Conservation (phyloP, 305 asterid species). For the Solanum hybrid region DNA sequence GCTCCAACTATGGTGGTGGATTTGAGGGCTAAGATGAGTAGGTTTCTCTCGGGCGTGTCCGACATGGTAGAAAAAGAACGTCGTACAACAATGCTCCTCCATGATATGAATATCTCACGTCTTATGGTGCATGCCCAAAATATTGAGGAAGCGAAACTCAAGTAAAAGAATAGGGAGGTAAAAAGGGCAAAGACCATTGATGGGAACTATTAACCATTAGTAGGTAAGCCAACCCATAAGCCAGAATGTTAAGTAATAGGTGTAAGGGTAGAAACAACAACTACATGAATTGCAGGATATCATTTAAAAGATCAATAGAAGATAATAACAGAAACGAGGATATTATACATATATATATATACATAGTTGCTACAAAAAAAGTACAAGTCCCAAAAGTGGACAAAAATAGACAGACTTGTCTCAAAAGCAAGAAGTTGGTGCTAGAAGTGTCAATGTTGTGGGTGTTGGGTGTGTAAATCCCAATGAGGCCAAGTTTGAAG, state of each 20-base stretch:
- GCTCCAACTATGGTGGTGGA: not conserved
- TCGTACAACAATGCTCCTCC: not conserved
- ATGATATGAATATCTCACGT: not conserved
- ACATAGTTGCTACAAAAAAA: no score
- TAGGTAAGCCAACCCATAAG: not conserved
- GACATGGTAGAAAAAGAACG: not conserved
- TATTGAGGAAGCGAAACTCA: no score
- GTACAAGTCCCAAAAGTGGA: no score
- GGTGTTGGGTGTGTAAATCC: no score
- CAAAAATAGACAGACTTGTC: no score
- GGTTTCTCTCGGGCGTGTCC: not conserved
- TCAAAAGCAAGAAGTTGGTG: no score
- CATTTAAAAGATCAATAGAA: no score
- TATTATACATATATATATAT: no score
- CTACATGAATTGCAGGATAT: not conserved
- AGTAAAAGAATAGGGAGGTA: not conserved
- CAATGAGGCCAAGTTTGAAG: no score
- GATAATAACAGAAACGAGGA: not conserved
- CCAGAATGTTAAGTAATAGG: no score
- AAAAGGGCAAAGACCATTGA: not conserved
- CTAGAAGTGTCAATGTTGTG: no score
- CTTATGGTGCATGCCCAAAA: not conserved
- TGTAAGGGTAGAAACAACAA: not conserved
- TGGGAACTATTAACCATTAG: not conserved
- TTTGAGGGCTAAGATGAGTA: not conserved